Conservation (phyloP, 1,284 basidiomycete genomes). For the Inonotus obliquus region DNA sequence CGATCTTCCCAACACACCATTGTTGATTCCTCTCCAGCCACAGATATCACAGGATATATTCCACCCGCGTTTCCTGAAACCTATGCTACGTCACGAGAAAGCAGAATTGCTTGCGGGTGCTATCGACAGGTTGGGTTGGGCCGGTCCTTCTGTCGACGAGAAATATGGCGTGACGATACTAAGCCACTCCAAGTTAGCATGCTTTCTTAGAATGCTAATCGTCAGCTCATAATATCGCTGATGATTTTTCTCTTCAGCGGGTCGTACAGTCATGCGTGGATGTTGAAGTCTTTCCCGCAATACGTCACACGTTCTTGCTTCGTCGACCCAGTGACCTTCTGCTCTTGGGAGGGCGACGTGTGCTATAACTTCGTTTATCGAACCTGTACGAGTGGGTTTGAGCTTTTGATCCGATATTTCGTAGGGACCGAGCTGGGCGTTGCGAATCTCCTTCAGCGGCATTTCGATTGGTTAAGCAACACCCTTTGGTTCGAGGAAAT, state of each 20-base stretch:
- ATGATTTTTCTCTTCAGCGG: constrained; percentile 39
- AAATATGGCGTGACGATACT: constrained; percentile 65
- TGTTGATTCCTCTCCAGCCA: constrained; percentile 78
- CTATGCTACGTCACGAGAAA: constrained; percentile 60
- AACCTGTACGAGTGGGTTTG: constrained; percentile 56
- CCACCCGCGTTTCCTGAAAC: constrained; percentile 65
- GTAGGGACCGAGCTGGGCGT: constrained; percentile 82
- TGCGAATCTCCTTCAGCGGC: constrained; percentile 77
- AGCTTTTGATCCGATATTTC: constrained; percentile 82
- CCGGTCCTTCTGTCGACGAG: constrained; percentile 26
- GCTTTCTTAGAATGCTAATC: not conserved
- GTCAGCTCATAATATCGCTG: not conserved
- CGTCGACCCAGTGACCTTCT: constrained; percentile 86
- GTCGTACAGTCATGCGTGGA: constrained; percentile 77
- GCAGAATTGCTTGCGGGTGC: constrained; percentile 55
- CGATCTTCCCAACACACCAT: constrained; percentile 61
- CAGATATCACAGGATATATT: constrained; percentile 85
- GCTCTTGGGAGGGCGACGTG: constrained; percentile 87
- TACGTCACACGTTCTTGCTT: constrained; percentile 76
- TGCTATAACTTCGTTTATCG: constrained; percentile 87
- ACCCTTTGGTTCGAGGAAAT: constrained; percentile 88
- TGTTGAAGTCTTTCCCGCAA: constrained; percentile 73
- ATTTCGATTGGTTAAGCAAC: constrained; percentile 87
- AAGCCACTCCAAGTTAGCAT: constrained; percentile 81
- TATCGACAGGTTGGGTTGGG: constrained; percentile 65